phyloP scores from a whole-genome alignment of 1,284 basidiomycete species.

The Cutaneotrichosporon mucoides region DNA sequence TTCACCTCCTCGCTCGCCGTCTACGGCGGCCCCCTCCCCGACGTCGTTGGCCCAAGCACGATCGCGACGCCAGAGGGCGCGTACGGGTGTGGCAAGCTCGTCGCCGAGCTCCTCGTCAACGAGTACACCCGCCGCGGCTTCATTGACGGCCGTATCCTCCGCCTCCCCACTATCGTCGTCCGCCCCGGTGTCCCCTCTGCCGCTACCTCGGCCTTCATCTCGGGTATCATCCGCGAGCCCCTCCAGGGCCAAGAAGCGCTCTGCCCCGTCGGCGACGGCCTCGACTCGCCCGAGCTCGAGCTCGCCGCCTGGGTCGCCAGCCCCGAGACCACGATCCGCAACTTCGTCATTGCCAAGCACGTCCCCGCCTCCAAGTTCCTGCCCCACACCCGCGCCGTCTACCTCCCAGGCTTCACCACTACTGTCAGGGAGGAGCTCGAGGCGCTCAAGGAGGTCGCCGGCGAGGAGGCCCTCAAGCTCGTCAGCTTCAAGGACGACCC shows the following conservation, averaged over 20 bases:
- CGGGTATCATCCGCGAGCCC: slow-evolving; percentile 62
- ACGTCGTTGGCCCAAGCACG: slow-evolving; percentile 54
- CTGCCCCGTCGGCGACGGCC: slow-evolving; percentile 55
- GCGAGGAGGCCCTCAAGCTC: slow-evolving; percentile 41
- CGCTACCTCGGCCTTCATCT: slow-evolving; percentile 61
- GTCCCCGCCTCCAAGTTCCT: slow-evolving; percentile 54
- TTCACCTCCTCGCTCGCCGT: slow-evolving; percentile 64
- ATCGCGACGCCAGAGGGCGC: slow-evolving; percentile 59
- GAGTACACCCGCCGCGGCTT: slow-evolving; percentile 61
- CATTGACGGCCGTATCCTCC: slow-evolving; percentile 60
- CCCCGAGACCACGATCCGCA: slow-evolving; percentile 57
- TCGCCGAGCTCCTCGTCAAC: slow-evolving; percentile 60
- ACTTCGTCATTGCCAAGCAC: slow-evolving; percentile 57
- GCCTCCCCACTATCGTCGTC: slow-evolving; percentile 61
- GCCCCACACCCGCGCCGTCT: slow-evolving; percentile 53
- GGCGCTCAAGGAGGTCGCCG: slow-evolving; percentile 42
- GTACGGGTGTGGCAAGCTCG: slow-evolving; percentile 60
- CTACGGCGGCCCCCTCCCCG: slow-evolving; percentile 60
- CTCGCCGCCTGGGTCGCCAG: slow-evolving; percentile 58
- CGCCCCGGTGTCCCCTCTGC: slow-evolving; percentile 57
- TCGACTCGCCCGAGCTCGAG: slow-evolving; percentile 42
- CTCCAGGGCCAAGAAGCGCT: slow-evolving; percentile 55
- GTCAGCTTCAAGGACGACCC: slow-evolving; percentile 48
- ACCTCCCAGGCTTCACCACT: slow-evolving; percentile 48
- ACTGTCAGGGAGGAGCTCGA: slow-evolving; percentile 46